These are phyloP conservation scores for Lolium perenne DNA, from an alignment of 176 grass and related monocot species.

Conservation along the genomic window DNA sequence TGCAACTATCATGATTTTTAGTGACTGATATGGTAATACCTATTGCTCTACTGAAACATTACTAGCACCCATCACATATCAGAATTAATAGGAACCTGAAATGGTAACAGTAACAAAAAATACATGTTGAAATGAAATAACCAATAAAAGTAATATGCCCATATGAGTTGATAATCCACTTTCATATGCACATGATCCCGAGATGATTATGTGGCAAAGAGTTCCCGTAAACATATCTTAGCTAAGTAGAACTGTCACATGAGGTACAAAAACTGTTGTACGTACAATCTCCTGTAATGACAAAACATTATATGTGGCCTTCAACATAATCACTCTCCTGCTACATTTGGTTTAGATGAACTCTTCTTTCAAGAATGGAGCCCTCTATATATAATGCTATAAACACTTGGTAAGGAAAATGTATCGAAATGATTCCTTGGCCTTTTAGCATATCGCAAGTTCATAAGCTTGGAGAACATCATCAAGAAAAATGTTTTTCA, in stretches of 20 bases:
- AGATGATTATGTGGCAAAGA: background rate
- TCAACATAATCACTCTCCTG: background rate
- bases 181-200: background rate
- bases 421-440: slow-evolving; percentile 20
- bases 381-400: background rate
- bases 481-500: background rate
- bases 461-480: slow-evolving; percentile 10
- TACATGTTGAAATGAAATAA: background rate
- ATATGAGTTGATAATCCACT: background rate
- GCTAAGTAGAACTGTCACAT: background rate
- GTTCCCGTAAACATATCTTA: background rate
- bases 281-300: background rate
- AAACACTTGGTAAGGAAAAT: background rate
- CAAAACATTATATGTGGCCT: background rate
- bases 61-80: background rate
- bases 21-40: background rate
- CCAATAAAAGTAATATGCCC: background rate
- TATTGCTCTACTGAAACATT: slow-evolving; percentile 2
- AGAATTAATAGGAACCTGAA: slow-evolving; percentile 13
- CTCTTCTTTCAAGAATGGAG: background rate
- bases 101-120: background rate
- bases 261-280: background rate
- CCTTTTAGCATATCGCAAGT: background rate
- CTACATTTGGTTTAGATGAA: slow-evolving; percentile 24
- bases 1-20: background rate